Base-by-base conservation (phyloP, 139 green algal genomes). In the Volvox reticuliferus region DNA sequence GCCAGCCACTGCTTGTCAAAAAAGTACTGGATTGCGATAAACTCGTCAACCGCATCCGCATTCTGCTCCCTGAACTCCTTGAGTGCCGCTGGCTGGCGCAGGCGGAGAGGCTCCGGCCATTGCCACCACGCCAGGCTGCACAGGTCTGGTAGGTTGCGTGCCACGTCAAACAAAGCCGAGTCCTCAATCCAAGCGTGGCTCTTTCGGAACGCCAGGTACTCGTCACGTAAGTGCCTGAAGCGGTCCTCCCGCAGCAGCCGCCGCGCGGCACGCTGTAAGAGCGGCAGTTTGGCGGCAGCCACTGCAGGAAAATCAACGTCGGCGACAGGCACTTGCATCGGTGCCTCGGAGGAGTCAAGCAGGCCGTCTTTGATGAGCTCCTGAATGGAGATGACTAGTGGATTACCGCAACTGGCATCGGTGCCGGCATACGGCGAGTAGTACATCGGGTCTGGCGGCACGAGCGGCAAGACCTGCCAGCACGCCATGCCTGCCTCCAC, bases 361-460 rank as follows among this genome's bases (percentile, higher is more conserved):
- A 99, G 95, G 18, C 97, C 97, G 24, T 98, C 94, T 21, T 95
- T 91, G 2, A 98, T 95, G 18, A 99, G 96, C 44, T 95, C 93
- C 24, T 99, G 97, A 30, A 99, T 88, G 68, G 92, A 96, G 55
- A 99, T 98, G 13, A 99, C 89, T 26, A 99, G 94, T 1, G 97
- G 96, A 94, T 98, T 99, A 79, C 98, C 98, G 88, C 97, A 99
- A 88, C 98, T 97, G 16, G 98, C 97, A 90, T 99, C 98, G 68
- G 97, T 94, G 73, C 97, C 97, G 24, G 95, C 96, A 95, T 99
- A 99, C 18, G 98, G 98, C 2, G 96, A 99, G 96, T 97, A 99
- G 94, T 96, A 99, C 89, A 97, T 95, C 0, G 95, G 93, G 89
- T 99, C 98, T 16, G 98, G 98, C 0, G 98, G 98, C 37, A 99